Conservation (phyloP, 495 filamentous ascomycete genomes). For the Entonaema liquescens region DNA sequence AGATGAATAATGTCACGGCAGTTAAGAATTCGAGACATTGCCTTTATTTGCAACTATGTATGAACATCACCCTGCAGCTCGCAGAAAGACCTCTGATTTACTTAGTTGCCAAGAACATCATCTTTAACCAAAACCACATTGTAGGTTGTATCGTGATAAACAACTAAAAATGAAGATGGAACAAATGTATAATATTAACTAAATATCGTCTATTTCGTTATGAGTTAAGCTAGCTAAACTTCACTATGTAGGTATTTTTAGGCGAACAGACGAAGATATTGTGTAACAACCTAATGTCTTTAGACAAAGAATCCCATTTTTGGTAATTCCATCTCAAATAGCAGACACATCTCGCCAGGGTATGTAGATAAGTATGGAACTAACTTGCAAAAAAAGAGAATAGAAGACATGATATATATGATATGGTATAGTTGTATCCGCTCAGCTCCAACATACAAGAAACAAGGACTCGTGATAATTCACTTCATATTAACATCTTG, state of each 20-base stretch:
- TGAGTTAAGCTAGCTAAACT: neutral
- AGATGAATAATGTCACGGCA: too few relatives aligned
- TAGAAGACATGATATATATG: neutral
- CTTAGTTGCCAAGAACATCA: too few relatives aligned
- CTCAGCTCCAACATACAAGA: neutral
- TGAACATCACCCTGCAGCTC: too few relatives aligned
- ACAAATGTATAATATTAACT: neutral
- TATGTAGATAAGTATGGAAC: conserved; percentile 4
- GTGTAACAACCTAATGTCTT: neutral
- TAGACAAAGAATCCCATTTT: conserved; percentile 4
- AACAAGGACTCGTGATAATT: neutral
- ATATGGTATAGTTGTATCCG: conserved; percentile 4
- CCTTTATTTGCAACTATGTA: too few relatives aligned
- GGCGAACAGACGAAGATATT: neutral
- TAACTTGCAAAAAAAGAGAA: neutral
- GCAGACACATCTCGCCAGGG: neutral
- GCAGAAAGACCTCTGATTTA: too few relatives aligned
- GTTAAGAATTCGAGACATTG: too few relatives aligned
- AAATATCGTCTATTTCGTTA: neutral
- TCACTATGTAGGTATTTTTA: neutral
- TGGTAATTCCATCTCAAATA: neutral
- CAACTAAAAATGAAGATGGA: neutral
- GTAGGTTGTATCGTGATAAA: too few relatives aligned
- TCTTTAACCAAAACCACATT: too few relatives aligned
- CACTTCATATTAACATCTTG: neutral